Conservation (phyloP, 2,329 filamentous ascomycete genomes). For the Talaromyces albobiverticillius region DNA sequence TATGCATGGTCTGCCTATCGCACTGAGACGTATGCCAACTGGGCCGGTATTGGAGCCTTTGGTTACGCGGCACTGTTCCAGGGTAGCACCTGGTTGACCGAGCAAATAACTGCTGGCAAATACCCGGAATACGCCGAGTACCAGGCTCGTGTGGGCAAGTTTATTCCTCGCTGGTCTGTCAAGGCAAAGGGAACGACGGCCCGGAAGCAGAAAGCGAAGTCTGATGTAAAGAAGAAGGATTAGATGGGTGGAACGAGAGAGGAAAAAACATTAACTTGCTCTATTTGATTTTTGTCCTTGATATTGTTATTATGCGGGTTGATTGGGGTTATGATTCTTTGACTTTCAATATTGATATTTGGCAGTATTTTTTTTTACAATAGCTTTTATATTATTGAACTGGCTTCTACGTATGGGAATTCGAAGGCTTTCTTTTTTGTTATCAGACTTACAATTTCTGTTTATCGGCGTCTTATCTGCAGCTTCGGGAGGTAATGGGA, state of each 20-base stretch:
- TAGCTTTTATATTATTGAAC: neutral
- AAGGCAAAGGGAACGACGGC: constrained; percentile 24
- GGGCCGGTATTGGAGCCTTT: constrained; percentile 69
- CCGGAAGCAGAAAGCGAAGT: constrained; percentile 5
- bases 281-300: neutral
- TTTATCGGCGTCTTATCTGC: neutral
- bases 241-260: neutral
- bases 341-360: neutral
- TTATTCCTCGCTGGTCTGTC: constrained; percentile 60
- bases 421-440: neutral
- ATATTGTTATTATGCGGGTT: neutral
- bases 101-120: constrained; percentile 73
- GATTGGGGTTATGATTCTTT: neutral
- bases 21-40: constrained; percentile 70
- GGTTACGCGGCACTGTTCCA: constrained; percentile 80
- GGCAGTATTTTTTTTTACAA: neutral
- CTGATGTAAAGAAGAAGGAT: constrained; percentile 6
- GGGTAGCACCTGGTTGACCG: constrained; percentile 83
- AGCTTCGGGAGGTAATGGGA: neutral
- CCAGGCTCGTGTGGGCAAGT: constrained; percentile 76
- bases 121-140: constrained; percentile 88
- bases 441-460: neutral
- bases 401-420: neutral
- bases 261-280: neutral
- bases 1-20: constrained; percentile 85